These are phyloP conservation scores for Cerrena zonata DNA, from an alignment of 1,284 basidiomycete genomes.

Conservation along the genomic window DNA sequence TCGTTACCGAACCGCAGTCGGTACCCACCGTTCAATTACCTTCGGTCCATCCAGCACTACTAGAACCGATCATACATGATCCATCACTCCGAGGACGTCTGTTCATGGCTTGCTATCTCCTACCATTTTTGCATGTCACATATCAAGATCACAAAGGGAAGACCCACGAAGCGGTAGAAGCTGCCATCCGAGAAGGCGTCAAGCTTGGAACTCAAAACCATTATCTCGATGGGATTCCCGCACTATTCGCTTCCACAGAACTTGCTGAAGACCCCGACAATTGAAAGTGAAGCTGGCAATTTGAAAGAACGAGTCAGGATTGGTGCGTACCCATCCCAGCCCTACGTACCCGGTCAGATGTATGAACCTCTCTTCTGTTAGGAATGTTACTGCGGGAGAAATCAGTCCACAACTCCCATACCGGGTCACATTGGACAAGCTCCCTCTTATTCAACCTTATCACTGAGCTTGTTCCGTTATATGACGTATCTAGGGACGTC, in stretches of 20 bases:
- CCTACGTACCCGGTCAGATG: not conserved
- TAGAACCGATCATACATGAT: conserved; percentile 35
- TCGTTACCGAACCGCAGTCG: conserved; percentile 35
- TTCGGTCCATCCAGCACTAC: conserved; percentile 44
- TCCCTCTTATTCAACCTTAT: conserved; percentile 73
- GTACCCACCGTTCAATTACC: conserved; percentile 25
- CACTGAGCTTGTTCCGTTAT: conserved; percentile 60
- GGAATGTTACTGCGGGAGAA: conserved; percentile 67
- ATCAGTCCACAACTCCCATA: conserved; percentile 56
- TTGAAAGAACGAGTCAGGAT: conserved; percentile 51
- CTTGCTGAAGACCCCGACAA: conserved; percentile 38
- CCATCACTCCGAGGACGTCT: conserved; percentile 51
- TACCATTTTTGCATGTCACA: conserved; percentile 55
- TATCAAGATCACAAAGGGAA: conserved; percentile 66
- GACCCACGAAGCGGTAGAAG: conserved; percentile 51
- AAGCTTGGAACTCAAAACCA: conserved; percentile 81
- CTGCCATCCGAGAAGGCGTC: conserved; percentile 75
- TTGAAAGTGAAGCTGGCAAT: conserved; percentile 28
- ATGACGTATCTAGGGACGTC: conserved; percentile 36
- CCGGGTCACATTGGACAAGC: conserved; percentile 65
- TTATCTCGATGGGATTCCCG: conserved; percentile 68
- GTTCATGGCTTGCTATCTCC: conserved; percentile 67
- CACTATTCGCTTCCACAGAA: conserved; percentile 57
- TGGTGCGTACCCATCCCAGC: conserved; percentile 36
- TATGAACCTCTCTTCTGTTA: conserved; percentile 19